Percentiles rank a stretch among this genome's conserved stretches.
phyloP scores from a whole-genome alignment of 1,139 yeast genomes.

The Meyerozyma elateridarum region DNA sequence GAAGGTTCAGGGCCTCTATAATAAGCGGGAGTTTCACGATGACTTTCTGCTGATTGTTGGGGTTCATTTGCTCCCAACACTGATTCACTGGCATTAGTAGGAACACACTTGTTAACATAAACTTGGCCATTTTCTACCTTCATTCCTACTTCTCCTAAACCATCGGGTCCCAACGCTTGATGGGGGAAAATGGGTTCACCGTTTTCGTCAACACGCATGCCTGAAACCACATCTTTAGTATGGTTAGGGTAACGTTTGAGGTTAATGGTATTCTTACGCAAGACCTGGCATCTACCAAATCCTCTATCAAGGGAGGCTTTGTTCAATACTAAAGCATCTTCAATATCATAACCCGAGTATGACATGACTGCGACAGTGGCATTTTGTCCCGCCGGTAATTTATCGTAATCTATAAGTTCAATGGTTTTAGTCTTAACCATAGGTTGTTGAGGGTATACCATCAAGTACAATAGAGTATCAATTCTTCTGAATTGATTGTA shows the following conservation, averaged over 20 bases:
- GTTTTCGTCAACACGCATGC: constrained; percentile 81
- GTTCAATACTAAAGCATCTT: constrained; percentile 94
- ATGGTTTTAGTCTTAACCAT: constrained; percentile 98
- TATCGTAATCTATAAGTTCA: constrained; percentile 91
- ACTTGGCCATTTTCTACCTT: constrained; percentile 89
- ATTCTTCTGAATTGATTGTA: constrained; percentile 94
- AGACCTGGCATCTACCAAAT: constrained; percentile 97
- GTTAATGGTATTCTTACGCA: constrained; percentile 85
- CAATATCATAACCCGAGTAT: constrained; percentile 98
- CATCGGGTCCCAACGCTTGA: constrained; percentile 85
- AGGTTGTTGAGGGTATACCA: constrained; percentile 99
- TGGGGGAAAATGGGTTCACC: constrained; percentile 85
- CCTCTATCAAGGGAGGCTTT: constrained; percentile 94
- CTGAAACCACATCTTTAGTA: constrained; percentile 84
- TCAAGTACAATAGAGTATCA: constrained; percentile 85
- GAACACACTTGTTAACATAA: constrained; percentile 88
- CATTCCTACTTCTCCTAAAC: constrained; percentile 94
- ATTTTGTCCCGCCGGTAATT: constrained; percentile 97
- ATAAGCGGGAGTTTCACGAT: constrained; percentile 84
- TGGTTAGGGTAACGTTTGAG: constrained; percentile 91
- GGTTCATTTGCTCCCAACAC: constrained; percentile 46
- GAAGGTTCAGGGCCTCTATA: constrained; percentile 96
- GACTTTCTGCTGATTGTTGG: constrained; percentile 45
- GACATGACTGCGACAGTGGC: constrained; percentile 99
- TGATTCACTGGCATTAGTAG: constrained; percentile 79